Percentiles rank a stretch among this genome's conserved stretches.
phyloP scores from a whole-genome alignment of 192 early-diverging fungal species.

The Rhizophagus prolifer region DNA sequence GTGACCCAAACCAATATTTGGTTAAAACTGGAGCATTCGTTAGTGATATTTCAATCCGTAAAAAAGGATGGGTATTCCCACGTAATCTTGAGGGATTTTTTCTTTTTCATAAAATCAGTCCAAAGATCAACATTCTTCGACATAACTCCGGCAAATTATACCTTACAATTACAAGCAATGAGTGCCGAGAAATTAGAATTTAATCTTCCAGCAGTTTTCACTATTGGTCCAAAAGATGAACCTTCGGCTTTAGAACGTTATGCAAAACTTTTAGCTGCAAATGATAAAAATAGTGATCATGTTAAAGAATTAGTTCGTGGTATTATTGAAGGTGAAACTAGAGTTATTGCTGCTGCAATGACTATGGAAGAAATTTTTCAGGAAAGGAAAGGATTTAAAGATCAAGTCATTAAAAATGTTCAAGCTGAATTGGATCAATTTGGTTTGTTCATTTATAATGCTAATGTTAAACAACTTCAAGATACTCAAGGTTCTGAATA shows the following conservation, averaged over 20 bases:
- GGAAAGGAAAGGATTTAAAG: not conserved
- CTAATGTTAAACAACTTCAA: conserved; percentile 54
- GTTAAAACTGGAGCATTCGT: not conserved
- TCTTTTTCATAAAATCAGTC: not conserved
- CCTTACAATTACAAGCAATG: conserved; percentile 49
- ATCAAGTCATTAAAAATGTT: conserved; percentile 23
- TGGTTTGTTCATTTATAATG: conserved; percentile 56
- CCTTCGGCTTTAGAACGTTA: conserved; percentile 24
- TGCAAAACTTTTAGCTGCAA: conserved; percentile 33
- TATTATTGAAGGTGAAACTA: conserved; percentile 49
- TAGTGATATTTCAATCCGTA: not conserved
- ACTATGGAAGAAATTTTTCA: not conserved
- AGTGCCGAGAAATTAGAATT: conserved; percentile 51
- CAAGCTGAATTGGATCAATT: conserved; percentile 56
- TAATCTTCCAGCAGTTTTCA: conserved; percentile 49
- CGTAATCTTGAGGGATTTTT: not conserved
- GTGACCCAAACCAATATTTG: not conserved
- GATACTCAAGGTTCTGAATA: conserved; percentile 54
- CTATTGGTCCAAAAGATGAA: conserved; percentile 46
- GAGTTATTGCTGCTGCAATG: not conserved
- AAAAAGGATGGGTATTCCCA: not conserved
- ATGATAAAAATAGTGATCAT: not conserved
- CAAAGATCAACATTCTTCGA: conserved; percentile 30
- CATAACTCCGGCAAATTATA: conserved; percentile 46
- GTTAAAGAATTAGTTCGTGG: conserved; percentile 44